phyloP scores from a whole-genome alignment of 1,139 yeast species.

The Lodderomyces theae region DNA sequence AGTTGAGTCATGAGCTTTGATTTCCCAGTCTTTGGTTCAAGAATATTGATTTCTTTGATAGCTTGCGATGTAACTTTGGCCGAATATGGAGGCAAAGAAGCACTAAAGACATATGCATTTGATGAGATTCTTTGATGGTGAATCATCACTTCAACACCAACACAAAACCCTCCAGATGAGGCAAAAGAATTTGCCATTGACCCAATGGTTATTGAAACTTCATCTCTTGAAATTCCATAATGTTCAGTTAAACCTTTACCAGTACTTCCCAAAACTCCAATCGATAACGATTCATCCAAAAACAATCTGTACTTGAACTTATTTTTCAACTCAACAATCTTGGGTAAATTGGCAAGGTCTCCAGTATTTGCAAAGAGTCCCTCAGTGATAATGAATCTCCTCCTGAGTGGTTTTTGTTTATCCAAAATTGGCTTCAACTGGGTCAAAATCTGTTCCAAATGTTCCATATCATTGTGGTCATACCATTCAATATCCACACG shows the following conservation, averaged over 20 bases:
- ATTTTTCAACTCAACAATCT: slow-evolving; percentile 70
- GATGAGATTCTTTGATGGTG: slow-evolving; percentile 80
- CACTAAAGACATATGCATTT: slow-evolving; percentile 88
- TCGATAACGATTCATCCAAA: slow-evolving; percentile 81
- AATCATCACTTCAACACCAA: slow-evolving; percentile 80
- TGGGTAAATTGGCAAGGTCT: slow-evolving; percentile 70
- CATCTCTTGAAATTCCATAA: slow-evolving; percentile 58
- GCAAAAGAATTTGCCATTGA: slow-evolving; percentile 81
- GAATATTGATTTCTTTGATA: slow-evolving; percentile 37
- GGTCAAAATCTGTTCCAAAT: slow-evolving; percentile 65
- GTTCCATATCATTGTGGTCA: slow-evolving; percentile 85
- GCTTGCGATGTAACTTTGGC: slow-evolving; percentile 72
- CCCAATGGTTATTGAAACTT: slow-evolving; percentile 83
- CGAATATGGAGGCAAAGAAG: slow-evolving; percentile 89
- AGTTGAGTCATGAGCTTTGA: slow-evolving; percentile 30
- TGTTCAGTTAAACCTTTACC: slow-evolving; percentile 88
- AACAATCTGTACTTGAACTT: slow-evolving; percentile 81
- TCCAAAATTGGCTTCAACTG: slow-evolving; percentile 64
- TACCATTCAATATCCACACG: slow-evolving; percentile 83
- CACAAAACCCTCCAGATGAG: slow-evolving; percentile 94
- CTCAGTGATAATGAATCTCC: slow-evolving; percentile 89
- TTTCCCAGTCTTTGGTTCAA: slow-evolving; percentile 32
- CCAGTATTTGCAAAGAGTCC: slow-evolving; percentile 83
- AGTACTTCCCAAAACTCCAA: slow-evolving; percentile 79
- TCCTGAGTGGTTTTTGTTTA: slow-evolving; percentile 68